A percentile compares a stretch with the other conserved stretches of the same genome.
Conservation (phyloP, 2,329 filamentous ascomycete genomes). For the Dactylellina haptotyla region DNA sequence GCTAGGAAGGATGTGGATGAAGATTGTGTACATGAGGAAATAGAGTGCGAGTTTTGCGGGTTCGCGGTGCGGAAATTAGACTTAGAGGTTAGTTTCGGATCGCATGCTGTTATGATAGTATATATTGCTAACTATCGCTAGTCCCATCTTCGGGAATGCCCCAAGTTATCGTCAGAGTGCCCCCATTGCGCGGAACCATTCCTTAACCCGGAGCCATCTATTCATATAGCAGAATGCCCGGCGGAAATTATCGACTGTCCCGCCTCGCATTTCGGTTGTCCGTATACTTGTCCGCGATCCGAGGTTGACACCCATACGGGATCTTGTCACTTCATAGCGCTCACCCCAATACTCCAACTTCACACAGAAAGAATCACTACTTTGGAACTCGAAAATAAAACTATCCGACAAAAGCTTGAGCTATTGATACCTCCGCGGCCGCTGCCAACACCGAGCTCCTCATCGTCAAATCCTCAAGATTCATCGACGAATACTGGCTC, state of each 20-base stretch:
- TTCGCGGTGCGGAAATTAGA: constrained; percentile 65
- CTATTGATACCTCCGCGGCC: constrained; percentile 51
- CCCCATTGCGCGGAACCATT: constrained; percentile 65
- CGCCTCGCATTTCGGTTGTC: constrained; percentile 56
- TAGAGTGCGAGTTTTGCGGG: constrained; percentile 69
- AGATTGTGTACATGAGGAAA: constrained; percentile 68
- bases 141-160: constrained; percentile 64
- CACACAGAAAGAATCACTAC: constrained; percentile 55
- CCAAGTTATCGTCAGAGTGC: constrained; percentile 66
- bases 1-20: constrained; percentile 65
- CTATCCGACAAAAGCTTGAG: constrained; percentile 56
- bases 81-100: constrained; percentile 59
- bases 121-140: constrained; percentile 41
- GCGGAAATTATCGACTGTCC: constrained; percentile 55
- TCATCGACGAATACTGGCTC: neutral
- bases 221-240: constrained; percentile 54
- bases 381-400: constrained; percentile 57
- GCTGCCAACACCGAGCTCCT: constrained; percentile 28
- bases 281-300: constrained; percentile 53
- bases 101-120: neutral
- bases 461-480: constrained; percentile 11
- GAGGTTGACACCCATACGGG: constrained; percentile 53
- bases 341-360: constrained; percentile 55
- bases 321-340: constrained; percentile 56
- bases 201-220: constrained; percentile 54